Evolutionary conservation across 2,329 filamentous ascomycete species (phyloP).

Genomic region (Alternaria atra): DNA sequence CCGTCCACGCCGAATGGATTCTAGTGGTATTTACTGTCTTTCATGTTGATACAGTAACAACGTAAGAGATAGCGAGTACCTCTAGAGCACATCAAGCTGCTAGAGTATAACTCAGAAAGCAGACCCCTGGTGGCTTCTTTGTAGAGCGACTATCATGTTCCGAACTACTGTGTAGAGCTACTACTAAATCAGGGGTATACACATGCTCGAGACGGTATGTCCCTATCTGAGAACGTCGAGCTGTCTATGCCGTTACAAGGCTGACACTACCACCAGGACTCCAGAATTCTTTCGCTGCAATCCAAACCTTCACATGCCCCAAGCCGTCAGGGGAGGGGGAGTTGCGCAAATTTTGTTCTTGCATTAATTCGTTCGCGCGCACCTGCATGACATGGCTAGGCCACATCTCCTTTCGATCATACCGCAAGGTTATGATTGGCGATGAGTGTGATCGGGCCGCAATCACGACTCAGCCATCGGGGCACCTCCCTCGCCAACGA

Average conservation of each 20-base stretch:
- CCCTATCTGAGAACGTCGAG: background rate
- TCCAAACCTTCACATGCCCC: background rate
- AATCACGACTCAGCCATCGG: background rate
- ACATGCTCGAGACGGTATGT: background rate
- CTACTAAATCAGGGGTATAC: background rate
- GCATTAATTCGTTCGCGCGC: background rate
- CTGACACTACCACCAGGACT: background rate
- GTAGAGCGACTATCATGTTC: background rate
- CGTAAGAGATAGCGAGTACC: background rate
- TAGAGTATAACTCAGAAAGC: background rate
- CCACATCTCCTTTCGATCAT: background rate
- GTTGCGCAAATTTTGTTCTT: background rate
- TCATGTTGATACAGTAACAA: background rate
- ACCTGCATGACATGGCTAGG: background rate
- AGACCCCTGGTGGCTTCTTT: background rate
- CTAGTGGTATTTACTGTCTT: background rate
- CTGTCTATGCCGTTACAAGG: background rate
- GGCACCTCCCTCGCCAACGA: background rate
- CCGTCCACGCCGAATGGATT: background rate
- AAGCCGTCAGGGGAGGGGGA: background rate
- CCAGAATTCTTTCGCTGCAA: background rate
- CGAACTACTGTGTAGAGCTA: background rate
- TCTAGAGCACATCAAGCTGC: background rate
- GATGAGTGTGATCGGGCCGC: background rate
- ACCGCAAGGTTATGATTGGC: constrained; percentile 1